Evolutionary conservation across 169 alveolate genomes (phyloP), one percentile per base, ranked within the genome.

Genomic region (Miamiensis avidus): DNA sequence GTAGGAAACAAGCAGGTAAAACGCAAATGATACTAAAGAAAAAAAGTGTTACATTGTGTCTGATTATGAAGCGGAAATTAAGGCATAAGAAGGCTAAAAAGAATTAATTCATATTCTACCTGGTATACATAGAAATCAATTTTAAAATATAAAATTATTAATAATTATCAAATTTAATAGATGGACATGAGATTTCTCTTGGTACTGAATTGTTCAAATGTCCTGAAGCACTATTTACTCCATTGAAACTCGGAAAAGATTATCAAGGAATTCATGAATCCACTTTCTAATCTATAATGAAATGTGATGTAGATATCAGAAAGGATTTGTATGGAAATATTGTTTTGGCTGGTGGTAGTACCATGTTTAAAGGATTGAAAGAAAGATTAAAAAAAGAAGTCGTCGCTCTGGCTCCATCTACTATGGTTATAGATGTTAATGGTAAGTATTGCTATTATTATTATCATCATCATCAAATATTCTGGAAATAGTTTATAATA

Each of bases 11-110:
- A 96, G 93, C 73, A 87, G 94, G 77, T 96, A 92, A 79, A 92
- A 92, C 33, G 95, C 94, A 16, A 91, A 91, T 78, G 95, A 92
- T 86, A 92, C 94, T 11, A 95, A 95, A 85, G 98, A 95, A 84
- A 92, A 87, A 79, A 31, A 69, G 65, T 91, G 97, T 49, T 91
- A 88, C 82, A 89, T 90, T 32, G 89, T 78, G 0, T 91, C 86
- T 75, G 88, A 88, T 81, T 82, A 82, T 49, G 84, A 82, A 29
- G 76, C 77, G 33, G 89, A 85, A 74, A 31, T 73, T 85, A 77
- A 86, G 79, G 30, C 49, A 4, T 81, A 84, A 25, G 82, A 88
- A 73, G 83, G 49, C 25, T 78, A 79, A 20, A 72, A 81, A n/a
- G 91, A 88, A n/a, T 76, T 75, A 30, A 65, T 75, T 32, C 82